A percentile compares a stretch with the other conserved stretches of the same genome.
phyloP scores from a whole-genome alignment of 2,329 filamentous ascomycete genomes.

The Neurospora sp. region DNA sequence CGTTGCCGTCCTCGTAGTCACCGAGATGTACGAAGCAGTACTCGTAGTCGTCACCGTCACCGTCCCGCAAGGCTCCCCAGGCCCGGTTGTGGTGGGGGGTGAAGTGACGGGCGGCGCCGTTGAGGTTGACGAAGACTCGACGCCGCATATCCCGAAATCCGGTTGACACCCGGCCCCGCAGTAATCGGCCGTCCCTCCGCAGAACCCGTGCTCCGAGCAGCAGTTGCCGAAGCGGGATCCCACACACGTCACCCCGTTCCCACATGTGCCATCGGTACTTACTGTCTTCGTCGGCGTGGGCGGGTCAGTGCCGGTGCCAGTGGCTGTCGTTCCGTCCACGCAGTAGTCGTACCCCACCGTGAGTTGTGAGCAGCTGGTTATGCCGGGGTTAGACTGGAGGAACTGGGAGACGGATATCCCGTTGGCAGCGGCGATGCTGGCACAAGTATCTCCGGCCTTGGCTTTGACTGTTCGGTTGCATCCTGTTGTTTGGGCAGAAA shows the following conservation, averaged over 20 bases:
- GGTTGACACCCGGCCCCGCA: constrained; percentile 16
- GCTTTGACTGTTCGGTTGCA: constrained; percentile 17
- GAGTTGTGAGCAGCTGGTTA: constrained; percentile 14
- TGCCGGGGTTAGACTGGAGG: constrained; percentile 12
- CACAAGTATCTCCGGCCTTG: constrained; percentile 19
- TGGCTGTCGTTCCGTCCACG: constrained; percentile 8
- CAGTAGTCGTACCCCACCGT: constrained; percentile 12
- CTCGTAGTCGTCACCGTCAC: neutral
- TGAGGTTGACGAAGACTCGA: neutral
- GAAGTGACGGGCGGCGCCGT: neutral
- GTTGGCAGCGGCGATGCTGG: constrained; percentile 12
- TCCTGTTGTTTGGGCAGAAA: neutral
- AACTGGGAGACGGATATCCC: constrained; percentile 18
- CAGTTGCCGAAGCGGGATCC: constrained; percentile 17
- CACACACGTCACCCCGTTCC: constrained; percentile 13
- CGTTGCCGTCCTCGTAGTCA: neutral
- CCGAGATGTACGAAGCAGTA: neutral
- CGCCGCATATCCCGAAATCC: constrained; percentile 12
- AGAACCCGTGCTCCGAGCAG: constrained; percentile 18
- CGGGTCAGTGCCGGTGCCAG: neutral
- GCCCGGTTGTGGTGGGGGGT: neutral
- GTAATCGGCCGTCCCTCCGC: constrained; percentile 16
- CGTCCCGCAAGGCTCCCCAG: neutral
- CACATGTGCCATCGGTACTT: constrained; percentile 17
- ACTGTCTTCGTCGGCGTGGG: constrained; percentile 1